These are phyloP conservation scores for Talaromyces sp. DNA, from an alignment of 2,329 filamentous ascomycete genomes.

Conservation along the genomic window DNA sequence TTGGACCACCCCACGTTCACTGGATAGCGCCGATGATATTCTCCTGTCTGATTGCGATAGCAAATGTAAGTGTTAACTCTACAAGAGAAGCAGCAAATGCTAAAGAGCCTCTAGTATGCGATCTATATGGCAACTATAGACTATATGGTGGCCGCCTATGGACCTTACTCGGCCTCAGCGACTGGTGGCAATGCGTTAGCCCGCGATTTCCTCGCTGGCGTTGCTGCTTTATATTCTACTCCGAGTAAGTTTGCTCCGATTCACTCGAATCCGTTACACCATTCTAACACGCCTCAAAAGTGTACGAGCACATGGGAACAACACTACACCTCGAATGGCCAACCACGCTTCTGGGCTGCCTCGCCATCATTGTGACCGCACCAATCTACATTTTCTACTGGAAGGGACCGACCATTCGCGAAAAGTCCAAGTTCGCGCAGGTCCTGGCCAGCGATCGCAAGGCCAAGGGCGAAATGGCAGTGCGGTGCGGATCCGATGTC, in stretches of 20 bases:
- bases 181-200: slow-evolving; percentile 63
- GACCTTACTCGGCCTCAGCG: slow-evolving; percentile 58
- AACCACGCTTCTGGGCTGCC: slow-evolving; percentile 55
- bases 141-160: slow-evolving; percentile 64
- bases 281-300: slow-evolving; percentile 16
- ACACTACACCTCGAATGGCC: slow-evolving; percentile 52
- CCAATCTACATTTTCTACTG: slow-evolving; percentile 64
- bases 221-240: slow-evolving; percentile 54
- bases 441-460: slow-evolving; percentile 46
- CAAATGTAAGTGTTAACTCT: slow-evolving; percentile 43
- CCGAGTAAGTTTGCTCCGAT: slow-evolving; percentile 36
- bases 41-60: slow-evolving; percentile 54
- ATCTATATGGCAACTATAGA: slow-evolving; percentile 64
- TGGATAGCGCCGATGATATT: slow-evolving; percentile 62
- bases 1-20: slow-evolving; percentile 49
- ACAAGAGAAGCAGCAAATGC: not conserved
- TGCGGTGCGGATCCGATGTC: slow-evolving; percentile 12
- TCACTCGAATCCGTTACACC: too few relatives aligned
- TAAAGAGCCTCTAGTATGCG: slow-evolving; percentile 21
- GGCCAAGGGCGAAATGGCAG: slow-evolving; percentile 13
- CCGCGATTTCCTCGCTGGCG: slow-evolving; percentile 58
- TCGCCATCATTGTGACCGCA: slow-evolving; percentile 56
- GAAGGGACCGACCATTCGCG: slow-evolving; percentile 55
- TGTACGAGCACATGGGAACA: slow-evolving; percentile 46
- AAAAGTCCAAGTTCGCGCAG: slow-evolving; percentile 59